Conservation (phyloP, 1,284 basidiomycete genomes). For the Ceratobasidium sp. region DNA sequence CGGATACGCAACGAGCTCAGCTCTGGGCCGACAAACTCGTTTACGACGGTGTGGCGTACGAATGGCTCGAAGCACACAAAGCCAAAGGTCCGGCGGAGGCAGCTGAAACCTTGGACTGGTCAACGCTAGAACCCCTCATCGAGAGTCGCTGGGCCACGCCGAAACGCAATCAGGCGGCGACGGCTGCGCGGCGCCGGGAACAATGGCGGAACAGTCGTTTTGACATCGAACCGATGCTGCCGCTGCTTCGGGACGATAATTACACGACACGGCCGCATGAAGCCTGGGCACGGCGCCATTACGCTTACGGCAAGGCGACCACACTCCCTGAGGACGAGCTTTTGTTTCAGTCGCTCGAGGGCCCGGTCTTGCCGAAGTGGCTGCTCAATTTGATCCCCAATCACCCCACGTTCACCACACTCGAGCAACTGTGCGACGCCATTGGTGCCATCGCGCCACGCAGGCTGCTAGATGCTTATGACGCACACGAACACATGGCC, state of each 20-base stretch:
- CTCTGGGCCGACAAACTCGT: no score
- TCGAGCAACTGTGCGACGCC: background rate
- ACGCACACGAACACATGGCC: no score
- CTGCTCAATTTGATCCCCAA: background rate
- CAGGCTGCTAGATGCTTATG: background rate
- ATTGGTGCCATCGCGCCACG: background rate
- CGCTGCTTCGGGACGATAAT: background rate
- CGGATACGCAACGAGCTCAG: background rate
- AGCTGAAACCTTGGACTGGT: background rate
- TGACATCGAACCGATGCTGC: background rate
- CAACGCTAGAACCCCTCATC: conserved; percentile 5
- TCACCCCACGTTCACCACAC: no score
- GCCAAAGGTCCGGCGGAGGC: background rate
- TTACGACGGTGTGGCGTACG: conserved; percentile 7
- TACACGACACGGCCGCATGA: background rate
- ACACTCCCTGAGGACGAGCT: no score
- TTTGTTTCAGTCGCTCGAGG: background rate
- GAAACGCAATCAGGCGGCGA: background rate
- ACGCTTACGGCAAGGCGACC: background rate
- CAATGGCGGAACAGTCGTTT: background rate
- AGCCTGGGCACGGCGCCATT: background rate
- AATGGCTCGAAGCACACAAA: background rate
- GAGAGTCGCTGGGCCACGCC: conserved; percentile 11
- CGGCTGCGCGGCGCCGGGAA: background rate
- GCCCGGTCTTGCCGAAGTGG: no score